Evolutionary conservation across 208 protist genomes (phyloP).

Genomic region (Trypanosoma vivax): DNA sequence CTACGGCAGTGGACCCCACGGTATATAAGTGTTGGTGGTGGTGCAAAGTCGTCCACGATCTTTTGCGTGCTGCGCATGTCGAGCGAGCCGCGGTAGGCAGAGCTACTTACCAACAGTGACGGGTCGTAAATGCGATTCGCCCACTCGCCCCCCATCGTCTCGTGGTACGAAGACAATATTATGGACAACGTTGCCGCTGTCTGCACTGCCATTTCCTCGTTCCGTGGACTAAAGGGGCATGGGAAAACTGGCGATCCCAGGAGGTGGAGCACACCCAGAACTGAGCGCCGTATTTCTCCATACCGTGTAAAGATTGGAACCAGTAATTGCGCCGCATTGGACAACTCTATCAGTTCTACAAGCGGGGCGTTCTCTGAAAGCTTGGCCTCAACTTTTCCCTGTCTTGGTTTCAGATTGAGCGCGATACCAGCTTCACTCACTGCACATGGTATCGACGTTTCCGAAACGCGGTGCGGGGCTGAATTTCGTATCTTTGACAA

Average conservation of each 20-base stretch:
- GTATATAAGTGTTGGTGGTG: slow-evolving; percentile 58
- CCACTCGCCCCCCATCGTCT: slow-evolving; percentile 82
- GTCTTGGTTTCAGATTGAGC: slow-evolving; percentile 63
- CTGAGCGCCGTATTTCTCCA: slow-evolving; percentile 18
- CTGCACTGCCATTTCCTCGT: slow-evolving; percentile 72
- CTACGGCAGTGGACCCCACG: slow-evolving; percentile 51
- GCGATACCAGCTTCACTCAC: slow-evolving; percentile 73
- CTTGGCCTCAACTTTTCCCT: slow-evolving; percentile 16
- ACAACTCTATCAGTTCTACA: slow-evolving; percentile 61
- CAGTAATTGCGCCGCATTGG: slow-evolving; percentile 74
- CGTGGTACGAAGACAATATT: slow-evolving; percentile 75
- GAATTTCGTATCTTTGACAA: slow-evolving; percentile 48
- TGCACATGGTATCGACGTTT: slow-evolving; percentile 62
- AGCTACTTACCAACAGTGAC: slow-evolving; percentile 38
- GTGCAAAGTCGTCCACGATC: slow-evolving; percentile 69
- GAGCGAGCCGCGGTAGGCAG: slow-evolving; percentile 52
- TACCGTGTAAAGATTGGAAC: slow-evolving; percentile 72
- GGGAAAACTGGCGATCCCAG: slow-evolving; percentile 68
- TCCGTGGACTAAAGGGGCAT: slow-evolving; percentile 69
- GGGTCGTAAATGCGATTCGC: slow-evolving; percentile 81
- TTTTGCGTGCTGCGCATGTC: slow-evolving; percentile 78
- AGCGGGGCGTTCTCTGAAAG: slow-evolving; percentile 35
- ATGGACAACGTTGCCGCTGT: slow-evolving; percentile 64
- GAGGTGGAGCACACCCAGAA: slow-evolving; percentile 73
- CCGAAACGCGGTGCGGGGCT: slow-evolving; percentile 68